These are phyloP conservation scores for Pseudoneurospora amorphoporcata DNA, from an alignment of 495 filamentous ascomycete genomes.

Conservation along the genomic window DNA sequence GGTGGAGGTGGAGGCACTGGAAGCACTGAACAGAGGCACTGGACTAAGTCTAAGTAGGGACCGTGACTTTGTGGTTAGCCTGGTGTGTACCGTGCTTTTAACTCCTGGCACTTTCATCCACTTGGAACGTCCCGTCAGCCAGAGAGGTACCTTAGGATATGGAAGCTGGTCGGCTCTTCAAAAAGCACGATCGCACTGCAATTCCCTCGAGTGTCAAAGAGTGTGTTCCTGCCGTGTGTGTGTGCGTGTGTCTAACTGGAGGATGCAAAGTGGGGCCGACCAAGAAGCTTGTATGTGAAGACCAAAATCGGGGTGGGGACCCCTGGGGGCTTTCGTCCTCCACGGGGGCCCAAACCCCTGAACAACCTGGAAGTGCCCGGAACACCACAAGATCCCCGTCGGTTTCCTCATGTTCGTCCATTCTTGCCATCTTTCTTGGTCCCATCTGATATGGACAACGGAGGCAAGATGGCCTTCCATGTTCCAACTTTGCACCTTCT, in stretches of 20 bases:
- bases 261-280: background rate
- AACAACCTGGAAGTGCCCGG: background rate
- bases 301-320: background rate
- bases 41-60: background rate
- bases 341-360: background rate
- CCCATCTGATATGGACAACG: background rate
- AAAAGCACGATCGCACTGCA: background rate
- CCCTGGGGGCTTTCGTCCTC: background rate
- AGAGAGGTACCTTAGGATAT: too few species aligned
- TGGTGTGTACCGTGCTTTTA: background rate
- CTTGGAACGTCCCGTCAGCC: background rate
- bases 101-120: background rate
- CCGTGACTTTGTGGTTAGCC: background rate
- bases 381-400: background rate
- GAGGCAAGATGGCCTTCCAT: background rate
- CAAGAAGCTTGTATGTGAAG: background rate
- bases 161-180: background rate
- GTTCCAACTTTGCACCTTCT: background rate
- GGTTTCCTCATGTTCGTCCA: background rate
- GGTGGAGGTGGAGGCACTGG: background rate
- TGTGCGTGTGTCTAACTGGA: background rate
- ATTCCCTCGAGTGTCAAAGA: background rate
- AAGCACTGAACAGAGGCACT: background rate
- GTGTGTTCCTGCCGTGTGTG: background rate
- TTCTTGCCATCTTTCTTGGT: background rate